phyloP scores from a whole-genome alignment of 1,284 basidiomycete species.

The Thecaphora thlaspeos region DNA sequence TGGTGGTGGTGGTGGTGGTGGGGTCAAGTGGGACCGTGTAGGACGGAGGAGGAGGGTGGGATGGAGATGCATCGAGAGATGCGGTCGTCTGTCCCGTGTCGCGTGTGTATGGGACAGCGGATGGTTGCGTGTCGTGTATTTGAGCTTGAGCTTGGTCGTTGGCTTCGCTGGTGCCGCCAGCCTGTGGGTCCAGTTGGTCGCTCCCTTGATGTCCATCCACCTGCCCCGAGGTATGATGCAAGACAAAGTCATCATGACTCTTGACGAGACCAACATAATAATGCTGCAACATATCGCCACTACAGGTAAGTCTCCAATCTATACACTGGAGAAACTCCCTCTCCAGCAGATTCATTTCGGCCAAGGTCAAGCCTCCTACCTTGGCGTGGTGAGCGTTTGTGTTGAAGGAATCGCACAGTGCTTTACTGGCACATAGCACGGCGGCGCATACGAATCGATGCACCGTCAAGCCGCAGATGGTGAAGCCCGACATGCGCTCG shows the following conservation, averaged over 20 bases:
- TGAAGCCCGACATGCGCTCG: constrained; percentile 52
- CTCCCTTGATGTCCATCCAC: too few relatives aligned
- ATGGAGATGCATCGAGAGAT: too few relatives aligned
- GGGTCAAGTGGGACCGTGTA: too few relatives aligned
- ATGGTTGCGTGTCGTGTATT: too few relatives aligned
- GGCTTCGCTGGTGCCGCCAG: too few relatives aligned
- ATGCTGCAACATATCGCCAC: constrained; percentile 48
- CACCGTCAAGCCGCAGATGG: constrained; percentile 55
- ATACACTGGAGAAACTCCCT: constrained; percentile 56
- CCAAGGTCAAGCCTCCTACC: constrained; percentile 54
- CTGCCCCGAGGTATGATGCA: too few relatives aligned
- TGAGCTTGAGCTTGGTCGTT: too few relatives aligned
- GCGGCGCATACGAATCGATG: constrained; percentile 56
- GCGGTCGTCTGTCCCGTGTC: too few relatives aligned
- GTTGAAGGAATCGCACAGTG: constrained; percentile 56
- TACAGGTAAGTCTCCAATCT: constrained; percentile 53
- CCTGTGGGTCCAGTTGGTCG: too few relatives aligned
- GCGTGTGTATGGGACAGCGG: too few relatives aligned
- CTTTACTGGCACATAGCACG: constrained; percentile 54
- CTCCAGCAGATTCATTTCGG: constrained; percentile 56
- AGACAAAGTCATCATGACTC: constrained; percentile 27
- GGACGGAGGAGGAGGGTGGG: too few relatives aligned
- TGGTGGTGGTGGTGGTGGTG: too few relatives aligned
- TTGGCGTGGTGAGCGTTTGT: constrained; percentile 56
- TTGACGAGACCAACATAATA: constrained; percentile 54